These are phyloP conservation scores for Podaxis sp. DNA, from an alignment of 768 basidiomycete genomes.

Conservation along the genomic window DNA sequence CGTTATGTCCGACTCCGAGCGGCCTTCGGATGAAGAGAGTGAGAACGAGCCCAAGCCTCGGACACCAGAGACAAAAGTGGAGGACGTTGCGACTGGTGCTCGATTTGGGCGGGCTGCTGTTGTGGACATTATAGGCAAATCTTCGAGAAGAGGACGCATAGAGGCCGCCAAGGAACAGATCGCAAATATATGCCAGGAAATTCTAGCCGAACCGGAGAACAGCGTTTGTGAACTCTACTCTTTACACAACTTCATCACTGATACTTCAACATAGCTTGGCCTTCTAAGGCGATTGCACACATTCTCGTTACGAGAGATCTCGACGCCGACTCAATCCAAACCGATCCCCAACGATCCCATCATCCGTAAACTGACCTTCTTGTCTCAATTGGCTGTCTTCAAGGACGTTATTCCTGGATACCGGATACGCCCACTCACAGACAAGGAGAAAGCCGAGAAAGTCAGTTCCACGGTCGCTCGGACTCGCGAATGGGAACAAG, in stretches of 20 bases:
- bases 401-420: constrained; percentile 96
- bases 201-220: constrained; percentile 92
- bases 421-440: constrained; percentile 87
- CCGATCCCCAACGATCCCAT: constrained; percentile 74
- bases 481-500: constrained; percentile 94
- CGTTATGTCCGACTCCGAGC: constrained; percentile 14
- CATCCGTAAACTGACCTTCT: constrained; percentile 82
- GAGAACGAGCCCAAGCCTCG: constrained; percentile 25
- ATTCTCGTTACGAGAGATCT: constrained; percentile 77
- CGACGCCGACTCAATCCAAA: constrained; percentile 61
- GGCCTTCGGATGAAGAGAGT: constrained; percentile 24
- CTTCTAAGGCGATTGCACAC: constrained; percentile 85
- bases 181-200: constrained; percentile 89
- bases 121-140: constrained; percentile 60
- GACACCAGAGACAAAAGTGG: constrained; percentile 31
- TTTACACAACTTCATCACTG: background rate
- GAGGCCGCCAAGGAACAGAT: constrained; percentile 91
- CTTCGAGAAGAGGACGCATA: constrained; percentile 62
- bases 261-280: constrained; percentile 55
- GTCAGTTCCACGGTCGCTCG: constrained; percentile 89
- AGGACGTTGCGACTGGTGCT: constrained; percentile 78
- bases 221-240: constrained; percentile 51
- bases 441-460: constrained; percentile 87
- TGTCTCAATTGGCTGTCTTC: constrained; percentile 91
- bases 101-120: constrained; percentile 86